phyloP scores from a whole-genome alignment of 345 rosid genomes.

The Litchi chinensis region DNA sequence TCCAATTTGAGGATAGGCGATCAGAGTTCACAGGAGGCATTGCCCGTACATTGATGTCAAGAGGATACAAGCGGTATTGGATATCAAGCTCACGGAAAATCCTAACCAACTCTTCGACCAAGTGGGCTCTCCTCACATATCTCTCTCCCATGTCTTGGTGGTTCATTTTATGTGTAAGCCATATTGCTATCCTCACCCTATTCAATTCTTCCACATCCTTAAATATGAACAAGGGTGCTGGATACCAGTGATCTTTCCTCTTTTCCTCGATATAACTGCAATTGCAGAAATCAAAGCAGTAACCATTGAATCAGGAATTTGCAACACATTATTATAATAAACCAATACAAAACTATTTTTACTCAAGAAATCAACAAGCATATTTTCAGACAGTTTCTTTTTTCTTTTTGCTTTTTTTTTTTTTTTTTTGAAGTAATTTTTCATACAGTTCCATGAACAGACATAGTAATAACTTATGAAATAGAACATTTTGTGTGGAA shows the following conservation, averaged over 20 bases:
- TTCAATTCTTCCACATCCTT: slow-evolving; percentile 65
- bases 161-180: slow-evolving; percentile 76
- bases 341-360: not conserved
- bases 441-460: not conserved
- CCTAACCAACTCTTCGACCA: slow-evolving; percentile 75
- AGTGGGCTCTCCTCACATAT: slow-evolving; percentile 53
- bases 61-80: slow-evolving; percentile 65
- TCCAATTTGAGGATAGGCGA: slow-evolving; percentile 42
- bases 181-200: slow-evolving; percentile 59
- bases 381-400: not conserved
- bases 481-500: not conserved
- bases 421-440: not conserved
- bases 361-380: not conserved
- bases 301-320: slow-evolving; percentile 3
- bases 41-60: slow-evolving; percentile 57
- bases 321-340: not conserved
- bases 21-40: slow-evolving; percentile 47
- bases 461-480: not conserved
- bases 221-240: slow-evolving; percentile 55
- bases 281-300: slow-evolving; percentile 5
- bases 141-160: slow-evolving; percentile 82
- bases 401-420: too few relatives aligned
- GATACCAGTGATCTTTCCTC: slow-evolving; percentile 80
- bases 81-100: slow-evolving; percentile 72
- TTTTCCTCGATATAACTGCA: slow-evolving; percentile 55